Conservation (phyloP, 1,284 basidiomycete genomes). For the Heterobasidion irregulare region DNA sequence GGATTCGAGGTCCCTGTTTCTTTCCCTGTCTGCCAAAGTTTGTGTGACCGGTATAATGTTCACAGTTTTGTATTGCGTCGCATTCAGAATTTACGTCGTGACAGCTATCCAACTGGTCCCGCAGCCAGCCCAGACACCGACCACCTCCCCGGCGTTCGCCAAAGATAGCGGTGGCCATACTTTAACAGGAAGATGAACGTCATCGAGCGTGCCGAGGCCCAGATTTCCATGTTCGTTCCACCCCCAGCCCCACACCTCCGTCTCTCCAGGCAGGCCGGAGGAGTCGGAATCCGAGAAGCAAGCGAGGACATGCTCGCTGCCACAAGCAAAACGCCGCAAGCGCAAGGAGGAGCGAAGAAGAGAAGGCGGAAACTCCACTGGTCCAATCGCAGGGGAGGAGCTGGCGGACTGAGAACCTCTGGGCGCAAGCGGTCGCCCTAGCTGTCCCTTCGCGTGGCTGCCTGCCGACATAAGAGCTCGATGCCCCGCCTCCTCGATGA, state of each 20-base stretch:
- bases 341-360: conserved; percentile 2
- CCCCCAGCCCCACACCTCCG: conserved; percentile 75
- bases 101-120: conserved; percentile 67
- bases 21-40: background rate
- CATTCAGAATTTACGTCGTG: background rate
- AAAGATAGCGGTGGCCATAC: conserved; percentile 37
- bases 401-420: background rate
- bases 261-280: conserved; percentile 14
- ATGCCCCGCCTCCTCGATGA: conserved; percentile 18
- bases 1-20: background rate
- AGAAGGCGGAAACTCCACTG: conserved; percentile 30
- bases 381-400: conserved; percentile 6
- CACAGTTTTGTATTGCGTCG: background rate
- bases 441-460: conserved; percentile 62
- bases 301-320: conserved; percentile 76
- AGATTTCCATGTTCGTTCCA: conserved; percentile 97
- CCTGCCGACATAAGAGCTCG: conserved; percentile 45
- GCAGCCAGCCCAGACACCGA: conserved; percentile 58
- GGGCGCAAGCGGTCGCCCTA: conserved; percentile 33
- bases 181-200: conserved; percentile 37
- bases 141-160: conserved; percentile 6
- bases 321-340: conserved; percentile 43
- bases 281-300: conserved; percentile 15
- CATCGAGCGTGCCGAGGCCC: conserved; percentile 52
- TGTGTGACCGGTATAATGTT: background rate